A percentile compares a stretch with the other conserved stretches of the same genome.
Evolutionary conservation across 2,329 filamentous ascomycete genomes (phyloP).

Genomic region (Xylaria sp.): DNA sequence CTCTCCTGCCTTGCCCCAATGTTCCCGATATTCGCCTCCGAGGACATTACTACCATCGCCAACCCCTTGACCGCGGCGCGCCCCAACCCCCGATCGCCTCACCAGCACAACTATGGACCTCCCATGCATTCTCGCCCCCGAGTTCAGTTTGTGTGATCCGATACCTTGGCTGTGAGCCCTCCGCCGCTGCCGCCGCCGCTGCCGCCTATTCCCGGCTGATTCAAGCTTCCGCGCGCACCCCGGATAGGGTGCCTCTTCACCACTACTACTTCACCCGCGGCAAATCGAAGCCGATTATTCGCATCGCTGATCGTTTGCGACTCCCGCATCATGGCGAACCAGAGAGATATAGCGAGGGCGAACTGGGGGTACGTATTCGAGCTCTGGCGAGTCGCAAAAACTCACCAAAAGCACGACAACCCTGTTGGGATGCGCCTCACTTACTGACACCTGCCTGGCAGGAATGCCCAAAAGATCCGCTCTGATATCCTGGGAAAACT

Average conservation of each 20-base stretch:
- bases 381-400: neutral
- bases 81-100: constrained; percentile 38
- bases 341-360: constrained; percentile 45
- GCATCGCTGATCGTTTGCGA: constrained; percentile 15
- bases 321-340: constrained; percentile 43
- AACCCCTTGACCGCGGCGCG: constrained; percentile 42
- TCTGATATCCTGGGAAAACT: constrained; percentile 43
- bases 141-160: constrained; percentile 51
- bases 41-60: constrained; percentile 43
- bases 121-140: constrained; percentile 43
- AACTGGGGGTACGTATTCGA: constrained; percentile 47
- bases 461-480: constrained; percentile 48
- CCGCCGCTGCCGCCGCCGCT: constrained; percentile 38
- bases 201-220: constrained; percentile 39
- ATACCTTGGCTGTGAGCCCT: constrained; percentile 47
- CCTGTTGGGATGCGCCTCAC: constrained; percentile 14
- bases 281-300: constrained; percentile 25
- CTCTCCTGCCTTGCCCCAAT: constrained; percentile 42
- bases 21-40: constrained; percentile 46
- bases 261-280: constrained; percentile 21
- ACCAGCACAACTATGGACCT: constrained; percentile 50
- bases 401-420: neutral
- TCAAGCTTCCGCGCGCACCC: constrained; percentile 39
- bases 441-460: constrained; percentile 35
- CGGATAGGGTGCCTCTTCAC: constrained; percentile 37